Base-by-base conservation (phyloP, 306 rosid genomes). In the Prinsepia uniflora region DNA sequence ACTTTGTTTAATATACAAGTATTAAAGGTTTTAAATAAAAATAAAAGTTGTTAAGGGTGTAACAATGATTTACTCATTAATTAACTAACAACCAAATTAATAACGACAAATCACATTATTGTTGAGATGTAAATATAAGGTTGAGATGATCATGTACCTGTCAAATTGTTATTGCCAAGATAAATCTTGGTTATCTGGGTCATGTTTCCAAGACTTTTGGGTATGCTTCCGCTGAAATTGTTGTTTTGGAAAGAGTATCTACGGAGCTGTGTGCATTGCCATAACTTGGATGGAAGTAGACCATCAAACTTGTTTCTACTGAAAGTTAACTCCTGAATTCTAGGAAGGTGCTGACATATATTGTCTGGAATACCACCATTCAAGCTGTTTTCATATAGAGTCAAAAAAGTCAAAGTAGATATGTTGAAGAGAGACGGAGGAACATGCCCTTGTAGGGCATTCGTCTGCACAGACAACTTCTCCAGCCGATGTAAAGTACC, bases 191-290 rank as follows among this genome's bases (percentile, higher is more conserved):
- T 47, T 12, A 79, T 17, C 49, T n/a, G 7, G 5, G 68, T 69
- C 17, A 64, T 54, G 69, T 79, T 79, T 0, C 57, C 76, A 10
- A 79, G 41, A 45, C 4, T 42, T 14, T 13, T 22, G 8, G 72
- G 65, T 36, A 79, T 53, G 13, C 49, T 69, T 68, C 79, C 82
- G 20, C 48, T 12, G 22, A 79, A 69, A 4, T 69, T 40, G 72
- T 74, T 79, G n/a, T n/a, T n/a, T n/a, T n/a, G n/a, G n/a, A n/a
- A n/a, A n/a, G n/a, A n/a, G n/a, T n/a, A n/a, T n/a, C n/a, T n/a
- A n/a, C n/a, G n/a, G n/a, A n/a, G 68, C 36, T 67, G 7, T 20
- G 19, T 40, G 47, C 82, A 67, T 17, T 14, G 56, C 54, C 45
- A 45, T 20, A 72, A 20, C 5, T 36, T 72, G 13, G 78, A 72